Conservation (phyloP, 129 eudicot genomes). For the Daucus carota region DNA sequence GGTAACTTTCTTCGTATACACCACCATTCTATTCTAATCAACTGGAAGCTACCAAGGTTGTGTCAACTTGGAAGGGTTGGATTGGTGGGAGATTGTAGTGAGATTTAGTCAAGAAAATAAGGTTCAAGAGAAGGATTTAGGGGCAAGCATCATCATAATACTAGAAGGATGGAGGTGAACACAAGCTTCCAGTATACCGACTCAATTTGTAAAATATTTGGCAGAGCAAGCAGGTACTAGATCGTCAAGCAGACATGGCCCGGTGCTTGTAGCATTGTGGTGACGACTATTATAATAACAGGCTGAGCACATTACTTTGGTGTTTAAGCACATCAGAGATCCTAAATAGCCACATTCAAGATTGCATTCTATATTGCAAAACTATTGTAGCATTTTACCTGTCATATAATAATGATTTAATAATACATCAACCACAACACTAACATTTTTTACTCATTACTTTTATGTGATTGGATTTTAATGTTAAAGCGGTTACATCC, state of each 20-base stretch:
- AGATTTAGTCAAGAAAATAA: not conserved
- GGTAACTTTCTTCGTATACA: not conserved
- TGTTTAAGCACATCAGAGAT: not conserved
- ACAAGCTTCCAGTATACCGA: not conserved
- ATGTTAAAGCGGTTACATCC: not conserved
- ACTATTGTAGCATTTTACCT: conserved; percentile 4
- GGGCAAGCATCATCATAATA: not conserved
- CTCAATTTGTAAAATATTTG: not conserved
- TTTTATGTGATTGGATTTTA: not conserved
- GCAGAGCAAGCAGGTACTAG: not conserved
- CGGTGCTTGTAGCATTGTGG: not conserved
- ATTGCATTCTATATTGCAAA: not conserved
- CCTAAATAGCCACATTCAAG: not conserved
- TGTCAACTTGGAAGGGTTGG: not conserved
- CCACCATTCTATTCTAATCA: not conserved
- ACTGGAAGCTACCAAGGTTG: not conserved
- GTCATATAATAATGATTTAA: not conserved
- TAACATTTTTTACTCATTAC: no score
- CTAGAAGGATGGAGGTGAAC: not conserved
- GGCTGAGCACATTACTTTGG: not conserved
- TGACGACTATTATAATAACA: not conserved
- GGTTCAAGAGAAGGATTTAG: not conserved
- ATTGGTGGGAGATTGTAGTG: not conserved
- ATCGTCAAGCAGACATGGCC: not conserved
- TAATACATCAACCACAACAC: not conserved